Conservation (phyloP, 148 eudicot species). For the Fagopyrum homotropicum region DNA sequence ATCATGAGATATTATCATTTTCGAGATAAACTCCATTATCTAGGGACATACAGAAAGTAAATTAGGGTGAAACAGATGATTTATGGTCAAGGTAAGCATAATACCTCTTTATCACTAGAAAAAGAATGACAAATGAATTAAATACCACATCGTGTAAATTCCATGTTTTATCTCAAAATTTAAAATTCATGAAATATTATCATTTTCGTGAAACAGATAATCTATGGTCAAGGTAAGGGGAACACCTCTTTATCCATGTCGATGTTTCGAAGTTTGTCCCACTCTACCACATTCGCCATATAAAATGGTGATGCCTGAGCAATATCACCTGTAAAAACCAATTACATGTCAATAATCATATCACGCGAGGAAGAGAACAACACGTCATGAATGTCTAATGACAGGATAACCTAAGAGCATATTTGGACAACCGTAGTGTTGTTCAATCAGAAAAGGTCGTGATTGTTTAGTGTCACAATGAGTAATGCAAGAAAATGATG, state of each 20-base stretch:
- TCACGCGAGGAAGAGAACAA: neutral
- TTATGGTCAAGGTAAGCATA: constrained; percentile 13
- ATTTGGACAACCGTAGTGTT: neutral
- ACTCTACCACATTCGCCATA: constrained; percentile 65
- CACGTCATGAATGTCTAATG: neutral
- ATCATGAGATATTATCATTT: neutral
- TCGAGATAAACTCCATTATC: neutral
- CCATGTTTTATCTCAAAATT: too few species aligned
- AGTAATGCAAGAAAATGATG: neutral
- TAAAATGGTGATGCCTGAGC: constrained; percentile 70
- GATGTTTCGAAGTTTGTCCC: constrained; percentile 83
- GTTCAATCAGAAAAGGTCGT: neutral
- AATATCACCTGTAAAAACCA: constrained; percentile 58
- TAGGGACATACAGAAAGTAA: neutral
- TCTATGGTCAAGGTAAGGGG: constrained; percentile 16
- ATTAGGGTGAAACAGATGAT: neutral
- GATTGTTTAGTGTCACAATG: neutral
- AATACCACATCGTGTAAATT: too few species aligned
- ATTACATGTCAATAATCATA: constrained; percentile 17
- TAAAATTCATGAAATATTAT: too few species aligned
- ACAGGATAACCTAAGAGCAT: neutral
- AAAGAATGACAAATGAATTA: too few species aligned
- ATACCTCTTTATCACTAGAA: constrained; percentile 34
- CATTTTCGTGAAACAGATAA: too few species aligned
- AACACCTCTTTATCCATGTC: constrained; percentile 97